Base-by-base conservation (phyloP, 352 stramenopile species). In the Globisporangium yorkense region DNA sequence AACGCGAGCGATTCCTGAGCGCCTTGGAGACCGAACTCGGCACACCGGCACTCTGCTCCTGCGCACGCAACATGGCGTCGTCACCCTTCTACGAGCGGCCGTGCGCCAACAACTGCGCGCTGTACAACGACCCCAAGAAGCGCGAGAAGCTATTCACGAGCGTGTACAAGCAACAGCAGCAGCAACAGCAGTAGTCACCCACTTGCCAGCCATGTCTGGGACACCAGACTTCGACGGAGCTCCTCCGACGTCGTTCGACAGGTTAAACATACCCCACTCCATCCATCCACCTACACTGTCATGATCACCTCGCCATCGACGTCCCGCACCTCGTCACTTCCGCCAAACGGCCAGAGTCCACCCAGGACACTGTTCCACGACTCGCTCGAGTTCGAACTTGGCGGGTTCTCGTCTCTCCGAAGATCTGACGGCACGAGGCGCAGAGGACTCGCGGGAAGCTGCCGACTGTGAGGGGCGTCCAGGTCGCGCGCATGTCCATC, bases 271-370 rank as follows among this genome's bases (percentile, higher is more conserved):
- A 27, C 24, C 24, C 24, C 49, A 31, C 6, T 50, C 2, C 12
- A 33, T 61, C 20, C 47, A 39, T 12, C 47, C 54, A 61, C 68
- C 61, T 84, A 91, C 47, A 93, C 80, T 20, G 80, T 93, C 75
- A 93, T 93, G 57, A 91, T 83, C 29, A 93, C 69, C 63, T 93
- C 84, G 20, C 75, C 80, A 40, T 91, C 80, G 41, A 69, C 67
- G 39, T 80, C 65, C 20, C 70, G 66, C 13, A 53, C 61, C 21
- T 75, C 62, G 4, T 63, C 62, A 18, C 70, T 68, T 43, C 74
- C 71, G 1, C 54, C 70, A 16, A 77, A 73, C 54, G 70, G 56
- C 57, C 75, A 87, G 49, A 87, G 73, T 12, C 51, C 59, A 31
- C 72, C 74, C 48, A 71, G 69, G 63, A 75, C 78, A 9, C 83